Conservation (phyloP, 163 green algal genomes). For the Scenedesmus sp. region DNA sequence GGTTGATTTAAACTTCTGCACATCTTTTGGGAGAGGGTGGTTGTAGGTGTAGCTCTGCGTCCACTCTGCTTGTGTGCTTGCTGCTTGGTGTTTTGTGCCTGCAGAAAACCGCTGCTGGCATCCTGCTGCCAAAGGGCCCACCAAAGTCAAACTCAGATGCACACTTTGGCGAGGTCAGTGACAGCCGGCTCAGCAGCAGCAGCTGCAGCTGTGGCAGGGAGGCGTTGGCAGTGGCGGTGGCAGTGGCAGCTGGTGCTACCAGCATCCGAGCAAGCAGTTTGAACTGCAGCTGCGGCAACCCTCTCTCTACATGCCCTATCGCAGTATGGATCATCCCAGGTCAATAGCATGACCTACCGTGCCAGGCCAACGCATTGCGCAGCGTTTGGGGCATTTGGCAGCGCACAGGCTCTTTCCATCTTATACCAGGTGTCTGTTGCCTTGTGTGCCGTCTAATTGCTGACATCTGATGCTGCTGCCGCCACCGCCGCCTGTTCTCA, state of each 20-base stretch:
- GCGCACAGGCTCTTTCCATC: background rate
- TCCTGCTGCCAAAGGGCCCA: slow-evolving; percentile 69
- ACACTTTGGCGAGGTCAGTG: slow-evolving; percentile 69
- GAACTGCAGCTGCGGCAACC: background rate
- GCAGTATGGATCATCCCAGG: background rate
- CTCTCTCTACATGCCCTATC: no score
- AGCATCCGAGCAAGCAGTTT: background rate
- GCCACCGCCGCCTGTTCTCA: background rate
- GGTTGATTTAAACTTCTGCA: background rate
- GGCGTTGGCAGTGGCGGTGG: background rate
- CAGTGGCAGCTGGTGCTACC: background rate
- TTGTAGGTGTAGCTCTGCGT: background rate
- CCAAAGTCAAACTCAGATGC: slow-evolving; percentile 73
- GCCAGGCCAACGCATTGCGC: no score
- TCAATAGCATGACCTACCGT: background rate
- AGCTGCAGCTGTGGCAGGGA: background rate
- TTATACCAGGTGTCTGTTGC: background rate
- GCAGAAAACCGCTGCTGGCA: slow-evolving; percentile 69
- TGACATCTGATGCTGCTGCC: background rate
- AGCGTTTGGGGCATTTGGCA: background rate
- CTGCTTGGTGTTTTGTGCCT: background rate
- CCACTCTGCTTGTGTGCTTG: background rate
- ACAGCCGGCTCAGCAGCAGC: background rate
- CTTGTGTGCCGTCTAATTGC: background rate
- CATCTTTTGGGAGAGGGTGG: background rate